phyloP scores from a whole-genome alignment of 192 early-diverging fungal genomes.

The Cetraspora pellucida region DNA sequence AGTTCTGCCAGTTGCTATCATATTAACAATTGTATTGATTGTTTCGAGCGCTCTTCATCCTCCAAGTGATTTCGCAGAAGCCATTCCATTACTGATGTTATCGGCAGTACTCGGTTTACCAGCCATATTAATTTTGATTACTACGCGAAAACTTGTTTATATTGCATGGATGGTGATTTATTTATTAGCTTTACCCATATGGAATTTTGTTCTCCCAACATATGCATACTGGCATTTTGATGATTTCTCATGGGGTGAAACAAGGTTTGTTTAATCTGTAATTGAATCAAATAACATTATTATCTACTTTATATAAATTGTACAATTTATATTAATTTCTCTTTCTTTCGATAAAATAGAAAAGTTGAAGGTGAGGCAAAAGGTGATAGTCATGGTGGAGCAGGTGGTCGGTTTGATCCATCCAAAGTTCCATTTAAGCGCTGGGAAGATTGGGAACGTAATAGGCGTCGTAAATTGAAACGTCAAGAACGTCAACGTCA shows the following conservation, averaged over 20 bases:
- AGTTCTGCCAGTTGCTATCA: conserved; percentile 87
- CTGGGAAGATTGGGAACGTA: conserved; percentile 64
- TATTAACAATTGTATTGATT: conserved; percentile 81
- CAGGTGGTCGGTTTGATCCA: conserved; percentile 81
- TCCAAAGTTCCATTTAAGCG: conserved; percentile 65
- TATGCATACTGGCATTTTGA: conserved; percentile 91
- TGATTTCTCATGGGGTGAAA: conserved; percentile 86
- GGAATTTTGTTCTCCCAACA: conserved; percentile 77
- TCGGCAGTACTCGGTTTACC: conserved; percentile 84
- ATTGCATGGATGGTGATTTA: conserved; percentile 90
- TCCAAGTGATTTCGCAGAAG: conserved; percentile 53
- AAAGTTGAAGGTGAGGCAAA: conserved; percentile 72
- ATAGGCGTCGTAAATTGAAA: conserved; percentile 73
- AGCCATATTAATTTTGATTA: conserved; percentile 87
- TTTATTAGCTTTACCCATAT: conserved; percentile 69
- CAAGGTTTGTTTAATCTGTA: too few species aligned
- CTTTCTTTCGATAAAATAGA: conserved; percentile 78
- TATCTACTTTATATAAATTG: too few species aligned
- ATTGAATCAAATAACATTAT: too few species aligned
- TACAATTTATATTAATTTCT: conserved; percentile 32
- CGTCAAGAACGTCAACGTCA: conserved; percentile 49
- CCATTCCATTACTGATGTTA: conserved; percentile 69
- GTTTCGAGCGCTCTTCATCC: conserved; percentile 64
- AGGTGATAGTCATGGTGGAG: conserved; percentile 73
- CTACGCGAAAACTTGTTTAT: conserved; percentile 81